Conservation (phyloP, 257 asterid genomes). For the Solanum chmielewskii region DNA sequence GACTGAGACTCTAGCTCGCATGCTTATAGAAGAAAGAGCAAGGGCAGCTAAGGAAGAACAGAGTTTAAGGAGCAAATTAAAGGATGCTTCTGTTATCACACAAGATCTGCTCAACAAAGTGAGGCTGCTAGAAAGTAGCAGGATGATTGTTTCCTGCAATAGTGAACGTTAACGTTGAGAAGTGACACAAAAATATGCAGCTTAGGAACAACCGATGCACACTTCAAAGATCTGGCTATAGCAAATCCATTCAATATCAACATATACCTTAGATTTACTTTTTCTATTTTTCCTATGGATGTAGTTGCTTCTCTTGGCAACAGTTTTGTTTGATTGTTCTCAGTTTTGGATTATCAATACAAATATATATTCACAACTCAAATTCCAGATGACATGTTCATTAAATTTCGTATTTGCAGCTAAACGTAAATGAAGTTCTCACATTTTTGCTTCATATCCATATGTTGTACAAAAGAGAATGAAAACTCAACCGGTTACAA, state of each 20-base stretch:
- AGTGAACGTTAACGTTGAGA: not conserved
- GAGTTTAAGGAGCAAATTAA: constrained; percentile 22
- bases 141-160: not conserved
- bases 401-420: not conserved
- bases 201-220: not conserved
- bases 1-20: constrained; percentile 9
- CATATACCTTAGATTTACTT: not conserved
- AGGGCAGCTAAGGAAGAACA: constrained; percentile 37
- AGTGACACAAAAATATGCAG: not conserved
- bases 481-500: not conserved
- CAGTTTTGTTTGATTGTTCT: not conserved
- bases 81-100: constrained; percentile 44
- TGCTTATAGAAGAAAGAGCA: constrained; percentile 31
- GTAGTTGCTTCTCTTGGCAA: not conserved
- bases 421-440: not conserved
- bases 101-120: constrained; percentile 33
- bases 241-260: not conserved
- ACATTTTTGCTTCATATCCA: not conserved
- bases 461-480: not conserved
- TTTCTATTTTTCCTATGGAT: not conserved
- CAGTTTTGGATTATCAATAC: not conserved
- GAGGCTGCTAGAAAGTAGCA: constrained; percentile 16
- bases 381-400: not conserved
- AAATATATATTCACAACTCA: not conserved
- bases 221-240: not conserved